These are phyloP conservation scores for Lagerstroemia speciosa DNA, from an alignment of 345 rosid genomes.

Conservation along the genomic window DNA sequence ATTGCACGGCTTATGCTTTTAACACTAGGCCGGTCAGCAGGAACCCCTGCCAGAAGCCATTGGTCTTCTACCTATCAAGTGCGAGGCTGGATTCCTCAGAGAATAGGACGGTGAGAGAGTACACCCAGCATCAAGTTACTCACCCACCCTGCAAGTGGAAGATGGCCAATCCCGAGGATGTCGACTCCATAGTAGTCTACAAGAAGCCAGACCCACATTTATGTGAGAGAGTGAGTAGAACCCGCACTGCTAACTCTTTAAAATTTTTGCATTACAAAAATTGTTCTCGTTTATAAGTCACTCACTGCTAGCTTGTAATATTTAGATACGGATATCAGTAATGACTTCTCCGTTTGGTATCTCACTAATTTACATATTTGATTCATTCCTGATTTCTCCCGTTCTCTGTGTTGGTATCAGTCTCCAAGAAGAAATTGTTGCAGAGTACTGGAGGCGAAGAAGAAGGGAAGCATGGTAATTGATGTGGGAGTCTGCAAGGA, in stretches of 20 bases:
- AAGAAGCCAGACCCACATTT: constrained; percentile 63
- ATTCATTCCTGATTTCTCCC: neutral
- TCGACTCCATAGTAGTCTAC: constrained; percentile 39
- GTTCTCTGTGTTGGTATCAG: constrained; percentile 20
- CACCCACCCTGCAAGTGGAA: constrained; percentile 77
- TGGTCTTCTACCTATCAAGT: constrained; percentile 51
- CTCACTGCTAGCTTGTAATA: too few relatives aligned
- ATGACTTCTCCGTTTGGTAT: too few relatives aligned
- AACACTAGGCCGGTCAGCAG: constrained; percentile 89
- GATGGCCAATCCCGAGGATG: constrained; percentile 55
- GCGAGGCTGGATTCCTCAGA: constrained; percentile 28
- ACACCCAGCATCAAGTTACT: constrained; percentile 35
- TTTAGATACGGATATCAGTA: too few relatives aligned
- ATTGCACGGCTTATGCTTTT: constrained; percentile 86
- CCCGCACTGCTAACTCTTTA: neutral
- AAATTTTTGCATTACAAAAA: too few relatives aligned
- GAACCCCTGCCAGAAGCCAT: constrained; percentile 86
- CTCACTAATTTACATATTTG: too few relatives aligned
- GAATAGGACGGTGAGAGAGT: constrained; percentile 54
- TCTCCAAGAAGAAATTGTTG: constrained; percentile 94
- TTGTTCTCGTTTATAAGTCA: neutral
- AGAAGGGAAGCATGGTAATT: constrained; percentile 51
- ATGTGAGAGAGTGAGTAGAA: constrained; percentile 71
- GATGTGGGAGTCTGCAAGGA: constrained; percentile 67
- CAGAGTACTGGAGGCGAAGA: constrained; percentile 50